These are phyloP conservation scores for Melanomma pulvis-pyrius DNA, from an alignment of 495 filamentous ascomycete genomes.

Conservation along the genomic window DNA sequence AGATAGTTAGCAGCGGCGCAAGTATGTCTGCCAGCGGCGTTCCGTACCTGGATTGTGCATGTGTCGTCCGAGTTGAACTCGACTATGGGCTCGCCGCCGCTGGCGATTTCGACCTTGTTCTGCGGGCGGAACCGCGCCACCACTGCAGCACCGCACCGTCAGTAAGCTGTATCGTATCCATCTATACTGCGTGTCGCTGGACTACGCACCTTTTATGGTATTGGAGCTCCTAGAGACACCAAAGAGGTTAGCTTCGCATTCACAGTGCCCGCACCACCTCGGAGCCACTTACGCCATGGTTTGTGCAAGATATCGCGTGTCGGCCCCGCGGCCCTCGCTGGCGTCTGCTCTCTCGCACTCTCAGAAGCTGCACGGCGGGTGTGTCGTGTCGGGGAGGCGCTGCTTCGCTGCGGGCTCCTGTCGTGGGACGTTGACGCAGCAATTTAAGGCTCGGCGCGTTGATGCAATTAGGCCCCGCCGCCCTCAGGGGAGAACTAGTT, in stretches of 20 bases:
- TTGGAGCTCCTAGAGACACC: slow-evolving; percentile 58
- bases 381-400: not conserved
- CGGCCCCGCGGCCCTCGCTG: slow-evolving; percentile 28
- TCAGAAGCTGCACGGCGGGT: not conserved
- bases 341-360: slow-evolving; percentile 8
- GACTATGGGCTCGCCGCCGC: slow-evolving; percentile 89
- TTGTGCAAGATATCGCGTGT: slow-evolving; percentile 32
- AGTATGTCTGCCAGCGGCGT: not conserved
- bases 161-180: slow-evolving; percentile 2
- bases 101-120: slow-evolving; percentile 87
- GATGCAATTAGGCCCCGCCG: slow-evolving; percentile 21
- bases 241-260: slow-evolving; percentile 15
- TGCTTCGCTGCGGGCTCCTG: slow-evolving; percentile 33
- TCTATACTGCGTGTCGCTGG: slow-evolving; percentile 4
- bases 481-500: slow-evolving; percentile 23
- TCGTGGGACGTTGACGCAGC: slow-evolving; percentile 21
- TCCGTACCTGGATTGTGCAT: slow-evolving; percentile 73
- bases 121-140: slow-evolving; percentile 97
- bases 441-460: slow-evolving; percentile 23
- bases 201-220: slow-evolving; percentile 70
- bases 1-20: not conserved
- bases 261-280: not conserved
- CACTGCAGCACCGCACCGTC: slow-evolving; percentile 52
- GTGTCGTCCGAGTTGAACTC: slow-evolving; percentile 86
- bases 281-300: slow-evolving; percentile 56